phyloP scores from a whole-genome alignment of 2,329 filamentous ascomycete genomes.

The Trichophyton verrucosum region DNA sequence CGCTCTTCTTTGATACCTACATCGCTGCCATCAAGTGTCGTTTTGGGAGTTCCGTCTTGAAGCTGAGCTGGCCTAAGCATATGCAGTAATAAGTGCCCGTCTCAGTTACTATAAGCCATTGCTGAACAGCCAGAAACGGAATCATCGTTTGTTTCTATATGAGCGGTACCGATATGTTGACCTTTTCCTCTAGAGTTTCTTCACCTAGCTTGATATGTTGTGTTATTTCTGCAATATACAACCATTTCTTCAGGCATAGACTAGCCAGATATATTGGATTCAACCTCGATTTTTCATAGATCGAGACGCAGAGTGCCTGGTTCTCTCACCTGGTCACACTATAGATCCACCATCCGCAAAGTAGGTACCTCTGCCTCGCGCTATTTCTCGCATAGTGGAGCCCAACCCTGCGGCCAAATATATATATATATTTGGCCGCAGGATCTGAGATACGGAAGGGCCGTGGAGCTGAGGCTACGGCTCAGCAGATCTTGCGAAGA shows the following conservation, averaged over 20 bases:
- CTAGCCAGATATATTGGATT: neutral
- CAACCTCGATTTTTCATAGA: neutral
- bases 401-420: neutral
- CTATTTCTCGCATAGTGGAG: neutral
- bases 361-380: neutral
- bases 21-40: conserved; percentile 8
- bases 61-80: conserved; percentile 10
- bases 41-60: neutral
- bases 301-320: conserved; percentile 15
- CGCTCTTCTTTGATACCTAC: no score
- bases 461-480: neutral
- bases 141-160: conserved; percentile 15
- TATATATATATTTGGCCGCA: neutral
- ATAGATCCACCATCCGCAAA: neutral
- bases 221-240: neutral
- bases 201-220: conserved; percentile 9
- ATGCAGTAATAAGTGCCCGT: conserved; percentile 11
- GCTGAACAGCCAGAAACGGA: conserved; percentile 9
- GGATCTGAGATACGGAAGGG: neutral
- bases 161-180: conserved; percentile 13
- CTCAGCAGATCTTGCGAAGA: neutral
- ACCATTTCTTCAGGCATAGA: neutral
- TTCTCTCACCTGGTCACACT: conserved; percentile 13
- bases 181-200: conserved; percentile 10
- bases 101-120: conserved; percentile 15